These are phyloP conservation scores for Tuber calosporum DNA, from an alignment of 495 filamentous ascomycete species.

Conservation along the genomic window DNA sequence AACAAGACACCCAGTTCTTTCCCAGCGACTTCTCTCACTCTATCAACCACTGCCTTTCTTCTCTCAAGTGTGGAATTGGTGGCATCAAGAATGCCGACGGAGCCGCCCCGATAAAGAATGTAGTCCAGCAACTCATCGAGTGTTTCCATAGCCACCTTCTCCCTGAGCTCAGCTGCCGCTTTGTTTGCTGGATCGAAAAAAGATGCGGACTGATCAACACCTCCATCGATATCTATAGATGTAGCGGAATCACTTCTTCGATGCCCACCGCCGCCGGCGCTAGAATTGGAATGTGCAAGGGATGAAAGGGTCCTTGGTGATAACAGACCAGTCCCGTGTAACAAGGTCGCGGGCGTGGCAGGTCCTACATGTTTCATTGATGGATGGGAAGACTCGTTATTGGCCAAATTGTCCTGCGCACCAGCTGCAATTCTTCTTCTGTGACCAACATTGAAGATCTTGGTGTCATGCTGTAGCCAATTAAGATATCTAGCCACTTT, in stretches of 20 bases:
- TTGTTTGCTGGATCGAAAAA: slow-evolving; percentile 94
- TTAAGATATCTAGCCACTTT: slow-evolving; percentile 91
- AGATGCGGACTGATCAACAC: slow-evolving; percentile 76
- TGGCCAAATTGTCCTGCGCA: slow-evolving; percentile 43
- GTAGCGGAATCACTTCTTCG: slow-evolving; percentile 30
- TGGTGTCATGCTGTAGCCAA: slow-evolving; percentile 91
- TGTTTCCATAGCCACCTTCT: slow-evolving; percentile 86
- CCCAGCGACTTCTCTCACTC: slow-evolving; percentile 74
- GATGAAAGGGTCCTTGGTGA: neutral
- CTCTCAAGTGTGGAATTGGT: slow-evolving; percentile 91
- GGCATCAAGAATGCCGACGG: slow-evolving; percentile 95
- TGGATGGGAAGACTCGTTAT: slow-evolving; percentile 35
- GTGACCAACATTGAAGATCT: slow-evolving; percentile 96
- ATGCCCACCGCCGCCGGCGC: neutral
- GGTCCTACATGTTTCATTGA: slow-evolving; percentile 13
- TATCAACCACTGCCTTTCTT: slow-evolving; percentile 71
- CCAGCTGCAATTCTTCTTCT: slow-evolving; percentile 73
- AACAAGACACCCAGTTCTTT: slow-evolving; percentile 82
- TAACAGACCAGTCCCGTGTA: neutral
- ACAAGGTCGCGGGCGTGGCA: slow-evolving; percentile 39
- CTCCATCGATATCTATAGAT: slow-evolving; percentile 43
- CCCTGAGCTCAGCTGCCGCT: slow-evolving; percentile 70
- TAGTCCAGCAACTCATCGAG: slow-evolving; percentile 87
- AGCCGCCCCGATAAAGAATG: slow-evolving; percentile 70
- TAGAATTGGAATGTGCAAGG: slow-evolving; percentile 25